A percentile compares a stretch with the other conserved stretches of the same genome.
phyloP scores from a whole-genome alignment of 2,329 filamentous ascomycete genomes.

The Exophiala lecanii-corni region DNA sequence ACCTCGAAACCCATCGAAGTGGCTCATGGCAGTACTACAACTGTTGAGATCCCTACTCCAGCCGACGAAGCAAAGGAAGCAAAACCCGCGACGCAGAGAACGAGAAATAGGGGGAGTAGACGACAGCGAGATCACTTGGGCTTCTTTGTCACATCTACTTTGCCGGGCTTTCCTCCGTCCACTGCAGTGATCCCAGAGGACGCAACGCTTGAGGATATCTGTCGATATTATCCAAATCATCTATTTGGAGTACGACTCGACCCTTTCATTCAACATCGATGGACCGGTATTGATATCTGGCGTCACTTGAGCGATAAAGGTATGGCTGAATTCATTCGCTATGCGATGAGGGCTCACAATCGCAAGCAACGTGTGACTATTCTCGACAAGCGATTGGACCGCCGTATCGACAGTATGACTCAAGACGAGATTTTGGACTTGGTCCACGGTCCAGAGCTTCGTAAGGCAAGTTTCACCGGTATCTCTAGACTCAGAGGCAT shows the following conservation, averaged over 20 bases:
- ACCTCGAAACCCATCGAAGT: too few species aligned
- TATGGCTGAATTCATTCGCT: slow-evolving; percentile 5
- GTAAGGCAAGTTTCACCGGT: too few species aligned
- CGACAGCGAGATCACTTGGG: background rate
- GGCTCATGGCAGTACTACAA: too few species aligned
- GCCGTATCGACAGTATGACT: background rate
- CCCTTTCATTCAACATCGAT: slow-evolving; percentile 17
- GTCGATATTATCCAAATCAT: slow-evolving; percentile 19
- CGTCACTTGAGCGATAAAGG: slow-evolving; percentile 5
- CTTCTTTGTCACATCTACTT: background rate
- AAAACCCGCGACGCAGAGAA: background rate
- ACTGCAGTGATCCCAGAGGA: slow-evolving; percentile 7
- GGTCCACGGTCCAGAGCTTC: too few species aligned
- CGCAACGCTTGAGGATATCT: slow-evolving; percentile 16
- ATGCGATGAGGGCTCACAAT: slow-evolving; percentile 2
- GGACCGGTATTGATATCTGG: slow-evolving; percentile 16
- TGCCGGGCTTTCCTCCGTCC: background rate
- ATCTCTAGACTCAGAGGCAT: background rate
- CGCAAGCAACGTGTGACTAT: slow-evolving; percentile 15
- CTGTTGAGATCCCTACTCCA: too few species aligned
- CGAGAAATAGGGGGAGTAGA: too few species aligned
- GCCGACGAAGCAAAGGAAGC: too few species aligned
- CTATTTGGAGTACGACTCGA: slow-evolving; percentile 12
- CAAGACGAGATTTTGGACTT: background rate
- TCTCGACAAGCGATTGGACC: slow-evolving; percentile 14